Evolutionary conservation across 192 early-diverging fungal genomes (phyloP), one percentile per base, ranked within the genome.

Genomic region (Coemansia sp.): DNA sequence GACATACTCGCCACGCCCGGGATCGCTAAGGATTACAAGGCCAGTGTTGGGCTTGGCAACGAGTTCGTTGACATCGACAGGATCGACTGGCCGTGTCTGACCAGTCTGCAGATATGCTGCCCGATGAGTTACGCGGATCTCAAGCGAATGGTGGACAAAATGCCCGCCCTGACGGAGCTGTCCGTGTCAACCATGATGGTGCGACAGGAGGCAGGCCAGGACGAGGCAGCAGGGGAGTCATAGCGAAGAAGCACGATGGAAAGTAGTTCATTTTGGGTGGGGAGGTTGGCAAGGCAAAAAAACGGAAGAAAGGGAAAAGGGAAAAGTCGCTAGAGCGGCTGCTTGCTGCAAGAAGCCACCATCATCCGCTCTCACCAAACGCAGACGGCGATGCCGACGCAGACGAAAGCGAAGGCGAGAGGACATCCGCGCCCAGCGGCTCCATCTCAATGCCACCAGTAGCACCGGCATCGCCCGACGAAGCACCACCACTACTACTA

Each of bases 371-470:
- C 32, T 0, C 32, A 4, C 3, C 32, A 32, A 2, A 2, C 32
- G 32, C 32, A 32, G 32, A 32, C 32, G 32, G 32, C 32, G 32
- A 32, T 4, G 32, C 32, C 32, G 32, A 2, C 32, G 32, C 51
- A 21, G 51, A 54, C 51, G 26, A 26, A 1, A 22, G 51, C 51
- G 51, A 32, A 3, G 15, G 9, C 21, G 43, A 3, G 43, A 4
- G 43, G 10, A 2, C 43, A 45, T 15, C 43, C 8, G 48, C 48
- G 49, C 62, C 56, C 51, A 77, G 15, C 10, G 76, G 71, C 61
- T 73, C 76, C 39, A 78, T 41, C 56, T 78, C 76, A 43, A 78
- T 73, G 5, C 67, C 71, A 12, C 71, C 74, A 5, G 62, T n/a
- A 13, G 41, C 10, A 6, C 45, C 47, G 22, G 26, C 51, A 4